Conservation (phyloP, 306 rosid genomes). For the Quillaja saponaria region DNA sequence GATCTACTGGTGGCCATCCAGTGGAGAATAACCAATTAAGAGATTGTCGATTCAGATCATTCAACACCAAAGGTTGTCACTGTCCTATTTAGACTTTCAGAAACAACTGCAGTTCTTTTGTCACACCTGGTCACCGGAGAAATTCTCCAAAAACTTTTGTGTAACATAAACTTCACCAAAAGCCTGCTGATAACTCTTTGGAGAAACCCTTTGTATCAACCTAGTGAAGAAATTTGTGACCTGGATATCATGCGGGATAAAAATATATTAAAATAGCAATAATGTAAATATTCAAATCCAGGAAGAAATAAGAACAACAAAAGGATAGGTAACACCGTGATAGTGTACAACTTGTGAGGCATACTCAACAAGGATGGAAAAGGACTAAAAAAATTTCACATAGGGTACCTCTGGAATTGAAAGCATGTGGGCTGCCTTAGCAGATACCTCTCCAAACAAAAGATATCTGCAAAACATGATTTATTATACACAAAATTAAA, state of each 20-base stretch:
- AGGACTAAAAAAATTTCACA: conserved; percentile 11
- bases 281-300: conserved; percentile 14
- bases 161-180: conserved; percentile 80
- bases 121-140: conserved; percentile 90
- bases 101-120: not conserved
- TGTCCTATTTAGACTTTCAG: not conserved
- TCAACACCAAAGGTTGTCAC: conserved; percentile 1
- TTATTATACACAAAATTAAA: not conserved
- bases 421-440: conserved; percentile 88
- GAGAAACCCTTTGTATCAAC: conserved; percentile 92
- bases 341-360: not conserved
- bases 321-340: not conserved
- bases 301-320: conserved; percentile 10
- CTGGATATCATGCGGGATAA: conserved; percentile 41
- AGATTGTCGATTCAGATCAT: conserved; percentile 16
- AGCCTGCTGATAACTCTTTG: conserved; percentile 97
- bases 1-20: not conserved
- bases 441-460: conserved; percentile 74
- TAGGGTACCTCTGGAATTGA: conserved; percentile 74
- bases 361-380: conserved; percentile 1
- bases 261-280: not conserved
- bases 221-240: conserved; percentile 87
- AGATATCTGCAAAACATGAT: conserved; percentile 65
- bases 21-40: conserved; percentile 1
- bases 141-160: conserved; percentile 79